A percentile compares a stretch with the other conserved stretches of the same genome.
Conservation (phyloP, 1,139 yeast genomes). For the Magnusiomyces tetraspermus region DNA sequence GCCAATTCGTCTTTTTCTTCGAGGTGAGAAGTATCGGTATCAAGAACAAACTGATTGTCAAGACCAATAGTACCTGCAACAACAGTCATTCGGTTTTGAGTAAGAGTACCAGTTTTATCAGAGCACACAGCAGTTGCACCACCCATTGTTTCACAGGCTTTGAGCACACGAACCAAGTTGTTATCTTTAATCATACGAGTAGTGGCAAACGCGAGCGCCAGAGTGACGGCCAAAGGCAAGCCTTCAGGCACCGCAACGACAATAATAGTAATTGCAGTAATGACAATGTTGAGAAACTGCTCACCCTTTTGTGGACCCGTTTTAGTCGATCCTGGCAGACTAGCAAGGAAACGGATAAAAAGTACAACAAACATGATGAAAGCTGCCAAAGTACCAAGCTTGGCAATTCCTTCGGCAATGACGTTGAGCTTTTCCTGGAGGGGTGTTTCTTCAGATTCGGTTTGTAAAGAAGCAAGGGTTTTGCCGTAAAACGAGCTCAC, state of each 20-base stretch:
- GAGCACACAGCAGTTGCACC: conserved; percentile 96
- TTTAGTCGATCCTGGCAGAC: conserved; percentile 44
- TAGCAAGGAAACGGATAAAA: conserved; percentile 65
- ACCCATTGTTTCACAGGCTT: conserved; percentile 98
- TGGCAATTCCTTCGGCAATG: conserved; percentile 88
- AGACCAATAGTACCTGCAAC: conserved; percentile 63
- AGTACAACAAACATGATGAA: conserved; percentile 65
- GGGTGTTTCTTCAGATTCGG: conserved; percentile 79
- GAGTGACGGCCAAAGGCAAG: conserved; percentile 88
- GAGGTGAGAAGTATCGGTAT: conserved; percentile 16
- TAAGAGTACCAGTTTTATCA: conserved; percentile 92
- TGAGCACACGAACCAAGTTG: conserved; percentile 84
- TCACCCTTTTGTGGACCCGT: conserved; percentile 73
- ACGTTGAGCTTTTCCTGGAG: conserved; percentile 71
- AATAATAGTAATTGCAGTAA: conserved; percentile 82
- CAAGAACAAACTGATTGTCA: conserved; percentile 33
- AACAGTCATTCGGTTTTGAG: conserved; percentile 85
- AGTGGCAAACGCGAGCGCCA: conserved; percentile 95
- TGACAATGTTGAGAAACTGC: conserved; percentile 71
- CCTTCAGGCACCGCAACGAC: conserved; percentile 99
- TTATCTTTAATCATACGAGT: conserved; percentile 97
- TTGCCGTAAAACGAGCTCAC: conserved; percentile 81
- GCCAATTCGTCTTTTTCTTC: background rate
- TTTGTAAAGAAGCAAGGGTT: conserved; percentile 70
- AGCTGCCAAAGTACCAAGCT: conserved; percentile 85